Evolutionary conservation across 352 stramenopile species (phyloP), one percentile per base, ranked within the genome.

Genomic region (Thalassiosira exigua): DNA sequence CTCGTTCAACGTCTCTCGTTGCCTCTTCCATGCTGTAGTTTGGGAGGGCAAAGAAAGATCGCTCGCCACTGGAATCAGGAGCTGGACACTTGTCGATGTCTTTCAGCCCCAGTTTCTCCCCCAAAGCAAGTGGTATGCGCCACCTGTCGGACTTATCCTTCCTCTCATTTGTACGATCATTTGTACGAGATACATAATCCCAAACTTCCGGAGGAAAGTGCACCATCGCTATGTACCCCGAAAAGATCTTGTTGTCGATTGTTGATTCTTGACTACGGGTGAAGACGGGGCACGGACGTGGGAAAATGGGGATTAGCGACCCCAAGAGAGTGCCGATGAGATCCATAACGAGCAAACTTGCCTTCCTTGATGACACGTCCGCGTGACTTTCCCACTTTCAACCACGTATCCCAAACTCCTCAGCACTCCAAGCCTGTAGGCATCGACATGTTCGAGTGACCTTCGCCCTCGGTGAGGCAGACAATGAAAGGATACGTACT

Each of bases 11-110:
- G 42, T 79, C 70, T 9, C 39, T 44, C 1, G 27, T n/a, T 1
- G 70, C 70, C 21, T 48, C 24, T 46, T 79, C 52, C 14, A 44
- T 14, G 7, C 24, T 12, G 29, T 79, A 79, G 26, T 73, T 70
- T 22, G 70, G 70, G 11, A 79, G 7, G 19, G 70, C 61, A 52
- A 73, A 79, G 52, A 48, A 79, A 26, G 60, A 53, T 17, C 1
- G 7, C 48, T 57, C 36, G 7, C 48, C 70, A 44, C 68, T 71
- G 0, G 21, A 7, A 26, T 73, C 53, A 7, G 52, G 52, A 22
- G 58, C 32, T 26, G 60, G 70, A 60, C 70, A 79, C 3, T 59
- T 36, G 24, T 79, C 70, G 46, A 39, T 39, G 3, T 46, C 33
- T 3, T 36, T 21, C 17, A 66, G 22, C 11, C 70, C 70, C 0